phyloP scores from a whole-genome alignment of 345 rosid species.

The Mallotus nudiflorus region DNA sequence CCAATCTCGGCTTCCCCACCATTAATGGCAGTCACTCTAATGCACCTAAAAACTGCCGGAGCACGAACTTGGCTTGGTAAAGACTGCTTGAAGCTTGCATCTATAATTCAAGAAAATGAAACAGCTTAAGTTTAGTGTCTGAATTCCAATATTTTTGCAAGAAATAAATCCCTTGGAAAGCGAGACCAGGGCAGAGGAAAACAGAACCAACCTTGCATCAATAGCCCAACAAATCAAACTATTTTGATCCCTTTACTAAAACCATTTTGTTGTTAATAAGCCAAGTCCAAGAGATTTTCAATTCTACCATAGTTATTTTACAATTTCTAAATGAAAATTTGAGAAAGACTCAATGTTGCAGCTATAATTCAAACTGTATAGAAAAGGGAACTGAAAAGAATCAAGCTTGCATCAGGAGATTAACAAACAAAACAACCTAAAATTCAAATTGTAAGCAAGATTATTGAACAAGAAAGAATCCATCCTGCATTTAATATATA shows the following conservation, averaged over 20 bases:
- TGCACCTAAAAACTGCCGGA: constrained; percentile 45
- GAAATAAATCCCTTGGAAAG: background rate
- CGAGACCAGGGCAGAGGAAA: background rate
- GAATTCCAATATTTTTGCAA: background rate
- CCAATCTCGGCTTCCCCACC: constrained; percentile 41
- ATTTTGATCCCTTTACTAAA: background rate
- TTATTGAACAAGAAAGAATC: background rate
- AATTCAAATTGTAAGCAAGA: too few relatives aligned
- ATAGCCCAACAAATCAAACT: background rate
- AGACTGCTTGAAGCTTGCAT: constrained; percentile 42
- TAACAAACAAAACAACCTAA: background rate
- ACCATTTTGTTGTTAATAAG: background rate
- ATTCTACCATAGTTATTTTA: background rate
- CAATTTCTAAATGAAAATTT: background rate
- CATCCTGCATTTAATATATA: background rate
- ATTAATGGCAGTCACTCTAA: constrained; percentile 40
- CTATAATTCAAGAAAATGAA: constrained; percentile 22
- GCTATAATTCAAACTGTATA: constrained; percentile 17
- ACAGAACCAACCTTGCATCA: background rate
- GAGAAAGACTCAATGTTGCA: constrained; percentile 11
- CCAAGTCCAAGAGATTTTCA: background rate
- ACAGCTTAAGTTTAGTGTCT: background rate
- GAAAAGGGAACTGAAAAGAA: background rate
- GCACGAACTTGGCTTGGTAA: constrained; percentile 45
- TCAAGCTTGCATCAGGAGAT: background rate